Conservation (phyloP, 768 basidiomycete species). For the Lepiota brunneoincarnata region DNA sequence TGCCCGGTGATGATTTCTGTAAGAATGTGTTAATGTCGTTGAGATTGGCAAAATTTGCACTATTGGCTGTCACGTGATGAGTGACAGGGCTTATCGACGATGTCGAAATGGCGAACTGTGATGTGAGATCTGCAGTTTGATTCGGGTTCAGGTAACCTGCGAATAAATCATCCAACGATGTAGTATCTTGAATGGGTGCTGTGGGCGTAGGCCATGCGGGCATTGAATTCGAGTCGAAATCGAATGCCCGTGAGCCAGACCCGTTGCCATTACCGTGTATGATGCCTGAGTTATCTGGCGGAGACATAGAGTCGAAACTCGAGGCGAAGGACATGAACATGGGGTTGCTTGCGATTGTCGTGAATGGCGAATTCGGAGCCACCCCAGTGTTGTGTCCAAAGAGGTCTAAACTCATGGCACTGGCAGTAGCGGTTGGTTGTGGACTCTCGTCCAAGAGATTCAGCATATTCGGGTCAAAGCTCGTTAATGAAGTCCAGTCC, state of each 20-base stretch:
- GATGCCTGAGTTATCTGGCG: conserved; percentile 14
- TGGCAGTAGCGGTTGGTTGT: conserved; percentile 51
- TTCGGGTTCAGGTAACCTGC: conserved; percentile 31
- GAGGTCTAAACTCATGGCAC: conserved; percentile 61
- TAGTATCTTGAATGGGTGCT: conserved; percentile 28
- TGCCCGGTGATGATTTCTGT: conserved; percentile 18
- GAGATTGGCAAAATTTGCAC: conserved; percentile 13
- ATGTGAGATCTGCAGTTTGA: conserved; percentile 27
- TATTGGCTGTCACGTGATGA: conserved; percentile 36
- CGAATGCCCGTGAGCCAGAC: conserved; percentile 27
- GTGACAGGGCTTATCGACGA: conserved; percentile 54
- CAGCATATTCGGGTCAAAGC: conserved; percentile 69
- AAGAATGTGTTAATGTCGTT: conserved; percentile 14
- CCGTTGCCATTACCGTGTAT: not conserved
- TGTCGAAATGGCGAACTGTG: conserved; percentile 29
- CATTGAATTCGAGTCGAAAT: conserved; percentile 44
- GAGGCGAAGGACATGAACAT: conserved; percentile 82
- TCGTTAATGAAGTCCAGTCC: conserved; percentile 66
- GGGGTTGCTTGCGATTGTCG: conserved; percentile 81
- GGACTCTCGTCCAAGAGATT: conserved; percentile 59
- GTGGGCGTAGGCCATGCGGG: conserved; percentile 42
- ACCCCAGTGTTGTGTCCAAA: conserved; percentile 51
- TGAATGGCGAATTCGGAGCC: conserved; percentile 52
- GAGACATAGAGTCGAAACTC: conserved; percentile 43
- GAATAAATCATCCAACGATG: conserved; percentile 46